Base-by-base conservation (phyloP, 768 basidiomycete species). In the Suillus brevipes region DNA sequence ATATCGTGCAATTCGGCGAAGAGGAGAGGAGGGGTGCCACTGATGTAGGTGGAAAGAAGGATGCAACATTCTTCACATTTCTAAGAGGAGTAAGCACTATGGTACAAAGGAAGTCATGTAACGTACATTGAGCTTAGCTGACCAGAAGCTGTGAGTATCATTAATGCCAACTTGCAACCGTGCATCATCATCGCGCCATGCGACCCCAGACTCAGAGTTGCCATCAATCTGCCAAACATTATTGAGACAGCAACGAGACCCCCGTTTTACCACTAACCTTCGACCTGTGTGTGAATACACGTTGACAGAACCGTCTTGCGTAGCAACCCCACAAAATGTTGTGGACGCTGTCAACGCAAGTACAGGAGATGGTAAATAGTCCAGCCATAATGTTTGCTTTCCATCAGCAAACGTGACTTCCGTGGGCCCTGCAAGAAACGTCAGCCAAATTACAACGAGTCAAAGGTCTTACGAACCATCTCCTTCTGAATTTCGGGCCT, bases 271-370 rank as follows among this genome's bases (percentile, higher is more conserved):
- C 18, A 68, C 86, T 63, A 68, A 95, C 96, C 90, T 85, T 74
- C 95, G 79, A 6, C 97, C 97, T 0, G 88, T 89, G 56, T 84
- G 84, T 4, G 94, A 91, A 77, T 98, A 98, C 12, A 97, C 86
- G 66, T 83, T 85, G n/a, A 99, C 78, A 4, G 83, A 84, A 0
- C 92, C 93, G 74, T 97, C 95, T 67, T 89, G 84, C 78, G 86
- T 83, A 0, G 87, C 91, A 5, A 86, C 91, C 8, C 92, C 95
- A 69, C 89, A 89, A 72, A 92, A 94, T 2, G 70, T 72, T 14
- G 75, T 72, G 0, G 93, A 89, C 0, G 88, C 88, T 6, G 87
- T 87, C 57, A 92, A 71, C 1, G 82, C 79, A 18, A 96, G 74
- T n/a, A 86, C 87, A 31, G 90, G 88, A 2, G 85, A 86, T 1